Percentiles rank a stretch among this genome's conserved stretches.
Evolutionary conservation across 805 yeast species (phyloP).

Genomic region (Lipomyces yamadae): DNA sequence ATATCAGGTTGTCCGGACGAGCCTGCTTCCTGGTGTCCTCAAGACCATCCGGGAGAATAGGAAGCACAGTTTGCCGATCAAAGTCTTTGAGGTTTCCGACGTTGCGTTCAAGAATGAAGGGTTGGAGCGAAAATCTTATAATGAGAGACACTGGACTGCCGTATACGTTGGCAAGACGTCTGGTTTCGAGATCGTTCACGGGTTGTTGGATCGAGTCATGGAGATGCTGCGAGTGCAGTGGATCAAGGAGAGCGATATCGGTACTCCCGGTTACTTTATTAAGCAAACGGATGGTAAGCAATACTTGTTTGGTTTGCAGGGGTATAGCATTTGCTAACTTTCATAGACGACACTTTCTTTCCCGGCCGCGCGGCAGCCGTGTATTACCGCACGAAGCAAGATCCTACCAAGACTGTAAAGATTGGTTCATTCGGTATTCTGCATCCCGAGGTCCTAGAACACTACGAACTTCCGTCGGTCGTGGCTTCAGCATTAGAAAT

Average conservation of each 20-base stretch:
- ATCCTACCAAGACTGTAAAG: constrained; percentile 40
- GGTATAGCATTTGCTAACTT: not conserved
- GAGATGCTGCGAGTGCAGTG: constrained; percentile 83
- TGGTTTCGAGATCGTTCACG: constrained; percentile 94
- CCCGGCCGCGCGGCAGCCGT: constrained; percentile 97
- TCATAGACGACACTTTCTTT: constrained; percentile 67
- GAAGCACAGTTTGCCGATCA: constrained; percentile 91
- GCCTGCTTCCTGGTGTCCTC: constrained; percentile 89
- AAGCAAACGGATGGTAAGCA: constrained; percentile 24
- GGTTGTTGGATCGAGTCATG: constrained; percentile 92
- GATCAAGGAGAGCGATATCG: constrained; percentile 43
- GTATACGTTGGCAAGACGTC: constrained; percentile 92
- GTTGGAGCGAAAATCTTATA: constrained; percentile 85
- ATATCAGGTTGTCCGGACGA: constrained; percentile 96
- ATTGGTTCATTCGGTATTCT: constrained; percentile 90
- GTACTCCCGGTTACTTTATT: constrained; percentile 32
- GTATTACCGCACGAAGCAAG: constrained; percentile 65
- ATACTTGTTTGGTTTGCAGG: not conserved
- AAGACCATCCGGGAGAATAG: constrained; percentile 96
- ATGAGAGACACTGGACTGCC: constrained; percentile 95
- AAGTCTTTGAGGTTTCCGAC: constrained; percentile 94
- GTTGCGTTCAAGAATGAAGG: constrained; percentile 80
- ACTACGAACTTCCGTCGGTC: constrained; percentile 90
- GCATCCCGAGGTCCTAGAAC: constrained; percentile 89
- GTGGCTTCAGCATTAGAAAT: constrained; percentile 84